A percentile compares a stretch with the other conserved stretches of the same genome.
Evolutionary conservation across 202 grass and related monocot species (phyloP).

Genomic region (Zoysia matrella): DNA sequence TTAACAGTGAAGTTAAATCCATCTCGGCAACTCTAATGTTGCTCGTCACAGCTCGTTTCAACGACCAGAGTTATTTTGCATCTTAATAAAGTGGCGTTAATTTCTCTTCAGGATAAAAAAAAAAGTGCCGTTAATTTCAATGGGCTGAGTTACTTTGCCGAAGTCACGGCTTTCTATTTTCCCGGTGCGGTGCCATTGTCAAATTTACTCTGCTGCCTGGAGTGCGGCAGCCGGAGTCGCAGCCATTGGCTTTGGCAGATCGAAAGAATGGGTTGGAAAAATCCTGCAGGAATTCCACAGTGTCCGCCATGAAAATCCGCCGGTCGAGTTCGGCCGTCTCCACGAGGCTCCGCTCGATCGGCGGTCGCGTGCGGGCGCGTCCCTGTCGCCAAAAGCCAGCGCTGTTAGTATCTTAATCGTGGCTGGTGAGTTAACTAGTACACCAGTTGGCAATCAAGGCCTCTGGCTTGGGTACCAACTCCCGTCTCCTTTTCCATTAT

Average conservation of each 20-base stretch:
- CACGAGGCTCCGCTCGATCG: neutral
- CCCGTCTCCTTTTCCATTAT: neutral
- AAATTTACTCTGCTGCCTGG: neutral
- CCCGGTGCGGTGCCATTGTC: neutral
- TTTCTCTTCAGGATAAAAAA: too few relatives aligned
- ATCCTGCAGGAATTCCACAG: neutral
- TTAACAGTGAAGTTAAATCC: neutral
- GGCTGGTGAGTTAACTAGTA: neutral
- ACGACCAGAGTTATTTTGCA: too few relatives aligned
- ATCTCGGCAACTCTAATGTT: too few relatives aligned
- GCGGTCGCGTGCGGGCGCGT: neutral
- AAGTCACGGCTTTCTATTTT: neutral
- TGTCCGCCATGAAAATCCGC: neutral
- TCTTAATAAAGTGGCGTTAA: too few relatives aligned
- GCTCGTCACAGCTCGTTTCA: too few relatives aligned
- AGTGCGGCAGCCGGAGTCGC: too few relatives aligned
- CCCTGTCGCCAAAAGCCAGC: conserved; percentile 36
- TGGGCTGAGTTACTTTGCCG: neutral
- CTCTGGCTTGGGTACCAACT: neutral
- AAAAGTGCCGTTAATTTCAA: neutral
- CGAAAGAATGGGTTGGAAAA: neutral
- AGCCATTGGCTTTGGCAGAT: neutral
- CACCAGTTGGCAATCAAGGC: neutral
- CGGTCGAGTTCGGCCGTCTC: neutral
- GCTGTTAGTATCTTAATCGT: conserved; percentile 13